These are phyloP conservation scores for Hypomyces perniciosus DNA, from an alignment of 2,329 filamentous ascomycete genomes.

Conservation along the genomic window DNA sequence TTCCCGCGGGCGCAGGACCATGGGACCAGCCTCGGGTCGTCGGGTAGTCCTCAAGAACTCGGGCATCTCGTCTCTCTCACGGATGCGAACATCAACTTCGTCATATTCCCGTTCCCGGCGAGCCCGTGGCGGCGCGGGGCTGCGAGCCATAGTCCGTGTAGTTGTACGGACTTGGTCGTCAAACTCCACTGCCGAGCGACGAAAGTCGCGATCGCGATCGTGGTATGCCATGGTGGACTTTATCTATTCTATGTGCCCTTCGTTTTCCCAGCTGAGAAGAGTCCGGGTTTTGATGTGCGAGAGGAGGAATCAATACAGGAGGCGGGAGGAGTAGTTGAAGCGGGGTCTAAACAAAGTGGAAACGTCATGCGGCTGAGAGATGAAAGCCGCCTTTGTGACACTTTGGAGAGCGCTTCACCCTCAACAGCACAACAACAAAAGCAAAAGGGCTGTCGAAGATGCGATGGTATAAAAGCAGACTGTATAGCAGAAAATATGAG, in stretches of 20 bases:
- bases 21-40: conserved; percentile 41
- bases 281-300: background rate
- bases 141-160: conserved; percentile 16
- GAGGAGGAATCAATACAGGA: conserved; percentile 2
- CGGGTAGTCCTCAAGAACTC: conserved; percentile 46
- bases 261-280: background rate
- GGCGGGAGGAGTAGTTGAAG: conserved; percentile 7
- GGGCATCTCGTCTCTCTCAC: conserved; percentile 38
- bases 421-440: background rate
- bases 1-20: conserved; percentile 51
- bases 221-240: conserved; percentile 27
- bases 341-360: conserved; percentile 3
- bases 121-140: conserved; percentile 25
- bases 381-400: conserved; percentile 1
- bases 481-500: background rate
- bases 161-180: conserved; percentile 11
- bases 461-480: background rate
- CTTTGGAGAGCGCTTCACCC: background rate
- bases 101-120: conserved; percentile 22
- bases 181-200: conserved; percentile 25
- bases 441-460: background rate
- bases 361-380: conserved; percentile 12
- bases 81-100: conserved; percentile 37
- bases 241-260: background rate
- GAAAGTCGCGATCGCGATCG: conserved; percentile 42